Conservation (phyloP, 164 flowering plant species). For the Chloranthus sessilifolius region DNA sequence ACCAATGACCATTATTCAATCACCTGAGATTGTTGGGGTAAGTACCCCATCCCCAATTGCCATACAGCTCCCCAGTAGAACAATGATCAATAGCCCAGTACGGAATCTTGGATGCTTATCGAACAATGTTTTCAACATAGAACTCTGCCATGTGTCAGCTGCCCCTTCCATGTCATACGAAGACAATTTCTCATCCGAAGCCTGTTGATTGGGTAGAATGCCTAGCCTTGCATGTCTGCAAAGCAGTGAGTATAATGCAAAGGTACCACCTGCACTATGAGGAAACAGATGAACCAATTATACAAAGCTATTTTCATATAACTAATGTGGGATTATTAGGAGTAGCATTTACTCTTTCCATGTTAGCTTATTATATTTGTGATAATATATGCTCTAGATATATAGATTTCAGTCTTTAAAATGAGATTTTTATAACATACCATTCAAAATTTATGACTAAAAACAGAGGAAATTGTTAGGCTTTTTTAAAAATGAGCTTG, state of each 20-base stretch:
- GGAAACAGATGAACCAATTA: not conserved
- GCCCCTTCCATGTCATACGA: constrained; percentile 29
- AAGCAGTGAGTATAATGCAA: constrained; percentile 72
- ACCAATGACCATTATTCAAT: not conserved
- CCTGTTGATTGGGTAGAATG: constrained; percentile 59
- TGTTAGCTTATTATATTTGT: too few relatives aligned
- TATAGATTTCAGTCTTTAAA: too few relatives aligned
- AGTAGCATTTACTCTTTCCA: too few relatives aligned
- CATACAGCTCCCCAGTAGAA: constrained; percentile 75
- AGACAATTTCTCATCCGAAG: constrained; percentile 43
- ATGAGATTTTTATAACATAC: too few relatives aligned
- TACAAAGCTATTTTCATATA: not conserved
- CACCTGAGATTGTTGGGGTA: constrained; percentile 89
- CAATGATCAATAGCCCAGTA: constrained; percentile 43
- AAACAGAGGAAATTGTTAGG: too few relatives aligned
- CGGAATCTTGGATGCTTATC: constrained; percentile 46
- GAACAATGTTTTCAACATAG: constrained; percentile 37
- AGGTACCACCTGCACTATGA: constrained; percentile 67
- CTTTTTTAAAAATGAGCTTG: too few relatives aligned
- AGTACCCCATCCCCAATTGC: constrained; percentile 85
- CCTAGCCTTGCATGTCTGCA: constrained; percentile 63
- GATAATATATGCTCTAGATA: too few relatives aligned
- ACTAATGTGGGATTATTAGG: too few relatives aligned
- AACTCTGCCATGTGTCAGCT: constrained; percentile 39
- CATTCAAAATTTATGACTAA: too few relatives aligned